phyloP scores from a whole-genome alignment of 2,329 filamentous ascomycete species.

The Claviceps sp. region DNA sequence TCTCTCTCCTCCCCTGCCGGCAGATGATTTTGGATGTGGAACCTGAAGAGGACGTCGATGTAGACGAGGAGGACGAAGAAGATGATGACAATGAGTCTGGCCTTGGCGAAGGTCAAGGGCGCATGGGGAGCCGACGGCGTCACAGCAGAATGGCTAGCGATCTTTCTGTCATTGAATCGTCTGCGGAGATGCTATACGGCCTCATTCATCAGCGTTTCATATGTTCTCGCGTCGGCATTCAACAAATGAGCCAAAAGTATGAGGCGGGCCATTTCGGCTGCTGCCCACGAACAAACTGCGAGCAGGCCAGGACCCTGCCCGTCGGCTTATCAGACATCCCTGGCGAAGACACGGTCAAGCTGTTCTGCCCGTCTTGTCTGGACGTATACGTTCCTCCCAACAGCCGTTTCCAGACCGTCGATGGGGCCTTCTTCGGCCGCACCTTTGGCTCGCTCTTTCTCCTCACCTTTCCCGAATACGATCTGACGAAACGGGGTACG shows the following conservation, averaged over 20 bases:
- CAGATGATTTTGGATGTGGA: slow-evolving; percentile 97
- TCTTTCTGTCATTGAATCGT: slow-evolving; percentile 88
- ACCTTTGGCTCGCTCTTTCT: slow-evolving; percentile 96
- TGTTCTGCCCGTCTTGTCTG: slow-evolving; percentile 92
- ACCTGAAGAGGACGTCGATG: slow-evolving; percentile 84
- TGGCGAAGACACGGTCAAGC: slow-evolving; percentile 92
- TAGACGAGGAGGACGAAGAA: slow-evolving; percentile 66
- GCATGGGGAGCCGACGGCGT: slow-evolving; percentile 47
- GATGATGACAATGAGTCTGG: slow-evolving; percentile 59
- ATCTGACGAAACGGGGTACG: slow-evolving; percentile 60
- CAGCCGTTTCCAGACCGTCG: slow-evolving; percentile 91
- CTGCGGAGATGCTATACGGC: slow-evolving; percentile 95
- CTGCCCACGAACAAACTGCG: slow-evolving; percentile 90
- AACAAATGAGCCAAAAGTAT: slow-evolving; percentile 99
- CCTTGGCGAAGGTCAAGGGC: slow-evolving; percentile 45
- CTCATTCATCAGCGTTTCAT: slow-evolving; percentile 98
- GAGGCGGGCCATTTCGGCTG: slow-evolving; percentile 91
- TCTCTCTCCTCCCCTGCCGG: background rate
- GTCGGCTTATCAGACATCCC: slow-evolving; percentile 91
- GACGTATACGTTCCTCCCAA: slow-evolving; percentile 97
- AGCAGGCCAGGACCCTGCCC: slow-evolving; percentile 77
- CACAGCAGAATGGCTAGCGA: slow-evolving; percentile 80
- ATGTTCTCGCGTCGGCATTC: slow-evolving; percentile 87
- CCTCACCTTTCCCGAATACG: slow-evolving; percentile 94
- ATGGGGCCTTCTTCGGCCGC: slow-evolving; percentile 94